Conservation (phyloP, 257 asterid genomes). For the Echites panduratus region DNA sequence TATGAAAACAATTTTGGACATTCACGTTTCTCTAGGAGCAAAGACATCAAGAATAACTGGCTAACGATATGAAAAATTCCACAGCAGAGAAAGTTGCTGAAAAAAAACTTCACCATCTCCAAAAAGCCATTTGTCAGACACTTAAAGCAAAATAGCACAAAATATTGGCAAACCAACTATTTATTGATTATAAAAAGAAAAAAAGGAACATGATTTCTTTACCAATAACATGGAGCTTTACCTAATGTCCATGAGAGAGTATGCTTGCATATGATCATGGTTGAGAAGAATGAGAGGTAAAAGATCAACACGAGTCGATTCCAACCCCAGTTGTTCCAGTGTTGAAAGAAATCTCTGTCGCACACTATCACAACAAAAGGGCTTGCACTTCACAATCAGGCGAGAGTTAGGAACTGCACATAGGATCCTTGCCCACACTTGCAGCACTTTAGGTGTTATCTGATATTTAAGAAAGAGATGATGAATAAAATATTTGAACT, state of each 20-base stretch:
- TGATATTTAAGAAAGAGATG: slow-evolving; percentile 22
- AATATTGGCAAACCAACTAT: not conserved
- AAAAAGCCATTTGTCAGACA: not conserved
- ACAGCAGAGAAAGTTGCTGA: not conserved
- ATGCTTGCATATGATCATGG: slow-evolving; percentile 99
- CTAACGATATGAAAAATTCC: not conserved
- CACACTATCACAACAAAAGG: slow-evolving; percentile 89
- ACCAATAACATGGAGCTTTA: slow-evolving; percentile 21
- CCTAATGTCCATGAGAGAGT: slow-evolving; percentile 99
- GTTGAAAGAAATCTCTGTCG: slow-evolving; percentile 72
- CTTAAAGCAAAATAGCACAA: not conserved
- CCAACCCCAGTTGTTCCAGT: slow-evolving; percentile 95
- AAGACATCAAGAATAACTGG: not conserved
- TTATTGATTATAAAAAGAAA: not conserved
- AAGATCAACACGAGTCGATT: slow-evolving; percentile 89
- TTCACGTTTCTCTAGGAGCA: too few species aligned
- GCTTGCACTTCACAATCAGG: slow-evolving; percentile 94
- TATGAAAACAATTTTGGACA: not conserved
- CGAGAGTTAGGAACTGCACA: slow-evolving; percentile 94
- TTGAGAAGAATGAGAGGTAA: slow-evolving; percentile 93
- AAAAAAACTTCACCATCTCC: not conserved
- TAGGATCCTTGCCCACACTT: slow-evolving; percentile 95
- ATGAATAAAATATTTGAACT: not conserved
- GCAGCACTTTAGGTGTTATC: slow-evolving; percentile 95
- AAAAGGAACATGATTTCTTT: slow-evolving; percentile 4